These are phyloP conservation scores for Glonium stellatum DNA, from an alignment of 495 filamentous ascomycete species.

Conservation along the genomic window DNA sequence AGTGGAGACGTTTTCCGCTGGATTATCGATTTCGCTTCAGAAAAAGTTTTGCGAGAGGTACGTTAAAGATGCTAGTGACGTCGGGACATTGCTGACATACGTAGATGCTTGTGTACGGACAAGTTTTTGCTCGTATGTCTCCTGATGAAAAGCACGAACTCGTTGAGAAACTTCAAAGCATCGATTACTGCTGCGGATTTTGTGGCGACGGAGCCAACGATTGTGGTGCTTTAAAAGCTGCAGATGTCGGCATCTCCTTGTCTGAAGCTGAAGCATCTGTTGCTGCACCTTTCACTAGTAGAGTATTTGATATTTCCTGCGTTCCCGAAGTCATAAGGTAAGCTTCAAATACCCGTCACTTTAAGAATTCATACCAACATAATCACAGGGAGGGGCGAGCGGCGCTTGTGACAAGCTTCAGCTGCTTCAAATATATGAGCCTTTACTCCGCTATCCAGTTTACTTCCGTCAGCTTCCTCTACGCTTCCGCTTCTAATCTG, in stretches of 20 bases:
- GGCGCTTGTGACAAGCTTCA: constrained; percentile 93
- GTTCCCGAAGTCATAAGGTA: constrained; percentile 75
- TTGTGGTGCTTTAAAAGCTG: constrained; percentile 93
- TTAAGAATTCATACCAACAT: too few relatives aligned
- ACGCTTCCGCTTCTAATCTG: constrained; percentile 89
- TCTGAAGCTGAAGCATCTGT: constrained; percentile 98
- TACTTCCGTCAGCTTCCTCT: constrained; percentile 96
- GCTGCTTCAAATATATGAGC: constrained; percentile 99
- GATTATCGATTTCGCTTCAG: constrained; percentile 82
- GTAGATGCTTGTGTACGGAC: constrained; percentile 76
- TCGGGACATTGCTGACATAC: too few relatives aligned
- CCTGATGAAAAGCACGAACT: constrained; percentile 98
- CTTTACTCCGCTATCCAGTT: constrained; percentile 99
- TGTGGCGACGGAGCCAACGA: constrained; percentile 99
- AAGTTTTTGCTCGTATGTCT: constrained; percentile 97
- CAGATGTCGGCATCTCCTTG: constrained; percentile 96
- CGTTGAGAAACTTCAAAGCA: constrained; percentile 91
- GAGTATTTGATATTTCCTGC: constrained; percentile 93
- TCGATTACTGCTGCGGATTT: constrained; percentile 94
- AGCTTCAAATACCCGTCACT: too few relatives aligned
- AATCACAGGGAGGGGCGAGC: constrained; percentile 70
- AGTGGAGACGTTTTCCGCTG: constrained; percentile 94
- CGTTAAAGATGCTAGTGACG: too few relatives aligned
- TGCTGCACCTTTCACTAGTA: constrained; percentile 92
- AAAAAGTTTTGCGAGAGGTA: constrained; percentile 55